A percentile compares a stretch with the other conserved stretches of the same genome.
Conservation (phyloP, 2,329 filamentous ascomycete species). For the Penicillium sp. region DNA sequence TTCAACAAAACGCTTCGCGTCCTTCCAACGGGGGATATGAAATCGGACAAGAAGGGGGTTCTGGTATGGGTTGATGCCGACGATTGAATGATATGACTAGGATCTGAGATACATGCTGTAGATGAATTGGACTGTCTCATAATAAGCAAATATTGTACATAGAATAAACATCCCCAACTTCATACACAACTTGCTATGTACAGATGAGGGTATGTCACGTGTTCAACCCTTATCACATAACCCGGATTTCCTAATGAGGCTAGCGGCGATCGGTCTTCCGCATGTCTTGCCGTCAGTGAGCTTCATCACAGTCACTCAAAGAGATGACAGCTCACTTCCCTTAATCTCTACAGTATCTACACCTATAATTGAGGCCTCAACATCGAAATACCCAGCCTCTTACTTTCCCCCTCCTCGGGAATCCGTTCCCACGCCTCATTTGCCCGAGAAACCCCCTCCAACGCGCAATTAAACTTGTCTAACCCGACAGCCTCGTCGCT, state of each 20-base stretch:
- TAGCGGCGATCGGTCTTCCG: constrained; percentile 26
- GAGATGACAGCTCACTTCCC: constrained; percentile 1
- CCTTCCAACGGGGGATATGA: constrained; percentile 71
- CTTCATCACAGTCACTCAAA: constrained; percentile 23
- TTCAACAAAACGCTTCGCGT: constrained; percentile 88
- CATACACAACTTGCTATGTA: neutral
- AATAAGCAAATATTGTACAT: neutral
- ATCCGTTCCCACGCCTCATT: neutral
- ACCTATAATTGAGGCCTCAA: neutral
- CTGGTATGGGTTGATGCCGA: constrained; percentile 47
- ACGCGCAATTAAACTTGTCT: constrained; percentile 17
- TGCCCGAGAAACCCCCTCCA: neutral
- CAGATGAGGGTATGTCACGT: constrained; percentile 21
- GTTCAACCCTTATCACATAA: constrained; percentile 24
- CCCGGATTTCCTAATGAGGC: constrained; percentile 14
- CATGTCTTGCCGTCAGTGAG: constrained; percentile 25
- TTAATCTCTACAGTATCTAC: neutral
- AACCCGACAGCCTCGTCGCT: constrained; percentile 15
- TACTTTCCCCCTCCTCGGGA: neutral
- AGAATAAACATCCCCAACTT: neutral
- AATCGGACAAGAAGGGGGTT: constrained; percentile 54
- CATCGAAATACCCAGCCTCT: neutral
- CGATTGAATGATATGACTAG: constrained; percentile 21
- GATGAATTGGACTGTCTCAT: constrained; percentile 2
- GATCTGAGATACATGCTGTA: neutral